A percentile compares a stretch with the other conserved stretches of the same genome.
These are phyloP conservation scores for Escallonia herrerae DNA, from an alignment of 129 eudicot species.

Conservation along the genomic window DNA sequence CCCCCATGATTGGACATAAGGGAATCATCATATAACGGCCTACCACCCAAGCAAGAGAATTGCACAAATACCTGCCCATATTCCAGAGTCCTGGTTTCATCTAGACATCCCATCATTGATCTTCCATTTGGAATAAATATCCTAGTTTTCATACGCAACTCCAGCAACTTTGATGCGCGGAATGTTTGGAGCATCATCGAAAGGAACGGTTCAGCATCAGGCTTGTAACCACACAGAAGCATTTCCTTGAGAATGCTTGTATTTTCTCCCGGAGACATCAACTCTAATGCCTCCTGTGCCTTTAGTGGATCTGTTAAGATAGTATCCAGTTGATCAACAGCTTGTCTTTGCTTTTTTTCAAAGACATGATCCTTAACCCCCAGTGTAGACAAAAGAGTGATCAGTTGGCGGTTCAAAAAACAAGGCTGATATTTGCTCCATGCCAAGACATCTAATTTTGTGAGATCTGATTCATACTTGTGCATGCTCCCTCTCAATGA, in stretches of 20 bases:
- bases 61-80: conserved; percentile 87
- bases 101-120: conserved; percentile 86
- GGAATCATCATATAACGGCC: conserved; percentile 26
- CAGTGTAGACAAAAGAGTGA: conserved; percentile 75
- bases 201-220: conserved; percentile 69
- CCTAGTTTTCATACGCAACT: conserved; percentile 56
- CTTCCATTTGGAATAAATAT: conserved; percentile 58
- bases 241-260: conserved; percentile 68
- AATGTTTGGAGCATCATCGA: conserved; percentile 87
- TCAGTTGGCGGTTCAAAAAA: conserved; percentile 65
- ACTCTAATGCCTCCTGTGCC: conserved; percentile 66
- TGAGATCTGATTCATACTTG: conserved; percentile 54
- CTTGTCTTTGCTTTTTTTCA: conserved; percentile 72
- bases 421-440: conserved; percentile 80
- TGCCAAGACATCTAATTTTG: conserved; percentile 54
- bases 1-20: background rate
- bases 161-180: conserved; percentile 66
- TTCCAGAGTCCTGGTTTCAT: conserved; percentile 64
- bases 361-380: conserved; percentile 52
- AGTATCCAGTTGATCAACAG: conserved; percentile 48
- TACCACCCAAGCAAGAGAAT: conserved; percentile 38
- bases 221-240: conserved; percentile 79
- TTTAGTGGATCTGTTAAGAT: conserved; percentile 46
- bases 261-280: conserved; percentile 85
- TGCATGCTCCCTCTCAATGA: conserved; percentile 69